phyloP scores from a whole-genome alignment of 192 early-diverging fungal genomes.

The Coemansia sp. region DNA sequence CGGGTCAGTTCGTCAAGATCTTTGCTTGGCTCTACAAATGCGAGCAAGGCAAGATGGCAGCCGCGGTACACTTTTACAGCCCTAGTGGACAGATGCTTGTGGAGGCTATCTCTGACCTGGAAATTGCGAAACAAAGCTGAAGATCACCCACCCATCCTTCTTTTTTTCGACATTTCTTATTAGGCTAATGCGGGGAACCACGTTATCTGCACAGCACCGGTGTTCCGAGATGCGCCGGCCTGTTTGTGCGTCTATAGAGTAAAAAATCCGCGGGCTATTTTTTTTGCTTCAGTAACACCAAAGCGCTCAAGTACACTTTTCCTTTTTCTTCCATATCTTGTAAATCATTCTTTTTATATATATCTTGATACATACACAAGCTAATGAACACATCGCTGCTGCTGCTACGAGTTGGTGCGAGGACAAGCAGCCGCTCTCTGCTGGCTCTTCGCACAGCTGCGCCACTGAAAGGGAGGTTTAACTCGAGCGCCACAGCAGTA shows the following conservation, averaged over 20 bases:
- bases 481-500: background rate
- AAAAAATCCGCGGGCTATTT: background rate
- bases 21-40: conserved; percentile 42
- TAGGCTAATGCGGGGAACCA: background rate
- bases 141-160: background rate
- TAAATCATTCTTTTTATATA: background rate
- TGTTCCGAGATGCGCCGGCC: background rate
- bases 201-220: conserved; percentile 2
- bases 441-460: background rate
- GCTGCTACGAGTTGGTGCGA: background rate
- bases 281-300: background rate
- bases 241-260: background rate
- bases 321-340: background rate
- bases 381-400: background rate
- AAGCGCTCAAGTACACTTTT: background rate
- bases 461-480: background rate
- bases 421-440: background rate
- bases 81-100: conserved; percentile 30
- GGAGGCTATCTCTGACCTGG: conserved; percentile 38
- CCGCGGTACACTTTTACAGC: conserved; percentile 37
- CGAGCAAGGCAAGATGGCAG: background rate
- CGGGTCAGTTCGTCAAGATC: conserved; percentile 44
- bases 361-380: background rate
- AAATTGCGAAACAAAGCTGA: background rate
- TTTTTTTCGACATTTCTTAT: background rate